Percentiles rank a stretch among this genome's conserved stretches.
These are phyloP conservation scores for Cinchona pubescens DNA, from an alignment of 257 asterid genomes.

Conservation along the genomic window DNA sequence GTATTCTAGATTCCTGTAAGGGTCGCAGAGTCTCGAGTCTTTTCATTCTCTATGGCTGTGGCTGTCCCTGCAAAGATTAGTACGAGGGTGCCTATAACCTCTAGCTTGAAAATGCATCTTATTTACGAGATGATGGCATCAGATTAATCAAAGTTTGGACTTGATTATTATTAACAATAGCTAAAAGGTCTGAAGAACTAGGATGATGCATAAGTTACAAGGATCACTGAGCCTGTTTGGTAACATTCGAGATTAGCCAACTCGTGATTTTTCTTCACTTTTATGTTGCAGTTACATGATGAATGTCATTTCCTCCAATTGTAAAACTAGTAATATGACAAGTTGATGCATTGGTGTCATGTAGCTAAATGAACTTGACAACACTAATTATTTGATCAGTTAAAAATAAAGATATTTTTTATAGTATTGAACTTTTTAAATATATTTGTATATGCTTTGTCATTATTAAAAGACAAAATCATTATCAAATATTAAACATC, in stretches of 20 bases:
- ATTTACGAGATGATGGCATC: neutral
- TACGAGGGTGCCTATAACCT: slow-evolving; percentile 73
- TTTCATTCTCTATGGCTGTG: slow-evolving; percentile 71
- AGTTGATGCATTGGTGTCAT: neutral
- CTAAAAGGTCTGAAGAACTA: neutral
- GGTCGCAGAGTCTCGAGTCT: slow-evolving; percentile 65
- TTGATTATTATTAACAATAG: slow-evolving; percentile 7
- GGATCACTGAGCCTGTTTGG: neutral
- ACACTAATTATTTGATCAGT: too few relatives aligned
- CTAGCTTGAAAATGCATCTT: slow-evolving; percentile 35
- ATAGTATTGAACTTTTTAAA: too few relatives aligned
- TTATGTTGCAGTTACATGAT: too few relatives aligned
- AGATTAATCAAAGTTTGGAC: slow-evolving; percentile 16
- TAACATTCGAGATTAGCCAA: too few relatives aligned
- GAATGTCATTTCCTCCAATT: too few relatives aligned
- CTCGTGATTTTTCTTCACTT: neutral
- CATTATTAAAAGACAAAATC: too few relatives aligned
- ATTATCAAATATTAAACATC: too few relatives aligned
- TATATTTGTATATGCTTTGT: too few relatives aligned
- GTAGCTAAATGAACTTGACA: neutral
- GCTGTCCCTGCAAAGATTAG: slow-evolving; percentile 69
- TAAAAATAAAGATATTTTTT: too few relatives aligned
- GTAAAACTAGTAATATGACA: too few relatives aligned
- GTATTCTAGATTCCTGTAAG: too few relatives aligned
- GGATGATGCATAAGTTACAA: neutral